A percentile compares a stretch with the other conserved stretches of the same genome.
phyloP scores from a whole-genome alignment of 106 monocot genomes.

The Dioscorea alata region DNA sequence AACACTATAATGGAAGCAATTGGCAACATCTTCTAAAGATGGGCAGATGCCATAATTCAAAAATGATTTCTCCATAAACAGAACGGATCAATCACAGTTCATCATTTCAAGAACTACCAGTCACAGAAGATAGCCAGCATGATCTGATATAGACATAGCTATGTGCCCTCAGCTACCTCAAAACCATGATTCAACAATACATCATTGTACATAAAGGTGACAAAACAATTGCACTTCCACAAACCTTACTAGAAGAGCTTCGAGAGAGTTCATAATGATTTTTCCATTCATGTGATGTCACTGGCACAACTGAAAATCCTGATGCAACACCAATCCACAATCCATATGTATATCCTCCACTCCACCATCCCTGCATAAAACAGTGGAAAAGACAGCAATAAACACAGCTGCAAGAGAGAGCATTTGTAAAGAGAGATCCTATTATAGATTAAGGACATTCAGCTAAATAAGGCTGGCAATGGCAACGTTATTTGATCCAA shows the following conservation, averaged over 20 bases:
- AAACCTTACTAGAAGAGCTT: constrained; percentile 54
- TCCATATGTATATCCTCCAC: constrained; percentile 93
- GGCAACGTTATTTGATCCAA: too few relatives aligned
- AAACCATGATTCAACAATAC: neutral
- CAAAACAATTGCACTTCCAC: neutral
- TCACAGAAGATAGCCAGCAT: neutral
- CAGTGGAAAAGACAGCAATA: neutral
- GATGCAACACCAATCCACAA: constrained; percentile 93
- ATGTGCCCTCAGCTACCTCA: neutral
- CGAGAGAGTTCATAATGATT: constrained; percentile 72
- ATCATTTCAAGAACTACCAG: neutral
- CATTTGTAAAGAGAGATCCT: too few relatives aligned
- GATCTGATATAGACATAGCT: neutral
- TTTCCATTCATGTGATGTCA: constrained; percentile 82
- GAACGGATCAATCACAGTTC: neutral
- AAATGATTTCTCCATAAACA: neutral
- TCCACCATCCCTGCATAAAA: constrained; percentile 83
- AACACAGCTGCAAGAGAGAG: too few relatives aligned
- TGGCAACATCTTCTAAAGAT: too few relatives aligned
- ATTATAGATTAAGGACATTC: too few relatives aligned
- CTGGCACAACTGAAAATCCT: constrained; percentile 87
- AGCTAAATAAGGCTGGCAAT: too few relatives aligned
- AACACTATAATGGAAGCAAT: too few relatives aligned
- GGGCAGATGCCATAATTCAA: neutral
- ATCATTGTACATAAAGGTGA: neutral